A percentile compares a stretch with the other conserved stretches of the same genome.
These are phyloP conservation scores for Capsella bursapastoris DNA, from an alignment of 345 rosid species.

Conservation along the genomic window DNA sequence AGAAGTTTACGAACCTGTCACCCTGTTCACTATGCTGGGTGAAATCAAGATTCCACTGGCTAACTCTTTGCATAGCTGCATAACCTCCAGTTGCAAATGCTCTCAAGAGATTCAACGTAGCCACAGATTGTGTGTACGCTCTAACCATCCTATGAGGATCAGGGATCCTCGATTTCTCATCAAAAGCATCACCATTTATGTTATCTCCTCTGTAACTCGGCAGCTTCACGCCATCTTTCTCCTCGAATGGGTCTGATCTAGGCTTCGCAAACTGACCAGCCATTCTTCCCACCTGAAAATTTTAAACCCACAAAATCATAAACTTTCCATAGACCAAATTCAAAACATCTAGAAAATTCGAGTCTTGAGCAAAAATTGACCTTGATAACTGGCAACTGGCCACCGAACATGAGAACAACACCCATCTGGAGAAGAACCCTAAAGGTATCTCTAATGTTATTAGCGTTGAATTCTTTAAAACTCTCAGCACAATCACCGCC, in stretches of 20 bases:
- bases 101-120: constrained; percentile 66
- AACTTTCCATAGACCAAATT: background rate
- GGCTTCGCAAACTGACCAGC: constrained; percentile 82
- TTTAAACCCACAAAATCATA: background rate
- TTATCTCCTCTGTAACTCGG: constrained; percentile 76
- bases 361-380: constrained; percentile 21
- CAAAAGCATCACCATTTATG: constrained; percentile 66
- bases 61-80: constrained; percentile 77
- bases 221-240: constrained; percentile 61
- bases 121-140: constrained; percentile 67
- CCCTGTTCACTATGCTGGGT: constrained; percentile 67
- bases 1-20: constrained; percentile 51
- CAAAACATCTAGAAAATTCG: background rate
- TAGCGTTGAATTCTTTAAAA: constrained; percentile 62
- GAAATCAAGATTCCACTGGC: constrained; percentile 75
- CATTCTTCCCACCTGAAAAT: constrained; percentile 62
- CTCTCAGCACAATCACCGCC: constrained; percentile 79
- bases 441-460: constrained; percentile 66
- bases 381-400: constrained; percentile 64
- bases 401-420: constrained; percentile 70
- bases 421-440: constrained; percentile 75
- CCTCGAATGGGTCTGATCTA: constrained; percentile 62
- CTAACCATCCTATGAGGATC: constrained; percentile 70
- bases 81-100: constrained; percentile 76
- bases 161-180: constrained; percentile 66